phyloP scores from a whole-genome alignment of 1,284 basidiomycete species.

The Coniferiporia sulphurascens region DNA sequence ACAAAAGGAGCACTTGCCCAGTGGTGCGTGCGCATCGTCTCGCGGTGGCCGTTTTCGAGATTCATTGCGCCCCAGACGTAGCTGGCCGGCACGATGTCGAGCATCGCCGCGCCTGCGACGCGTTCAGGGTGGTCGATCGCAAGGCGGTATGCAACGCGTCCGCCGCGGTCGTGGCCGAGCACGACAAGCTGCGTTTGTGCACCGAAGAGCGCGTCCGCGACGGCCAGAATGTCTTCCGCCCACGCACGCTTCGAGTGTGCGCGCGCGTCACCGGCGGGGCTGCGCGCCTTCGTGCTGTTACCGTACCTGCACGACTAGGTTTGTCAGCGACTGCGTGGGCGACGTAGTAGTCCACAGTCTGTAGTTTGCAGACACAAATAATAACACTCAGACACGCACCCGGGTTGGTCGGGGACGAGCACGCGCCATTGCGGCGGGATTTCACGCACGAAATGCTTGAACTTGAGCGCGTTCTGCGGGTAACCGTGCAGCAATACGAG shows the following conservation, averaged over 20 bases:
- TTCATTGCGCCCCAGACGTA: conserved; percentile 25
- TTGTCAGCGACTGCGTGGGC: background rate
- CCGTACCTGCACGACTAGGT: conserved; percentile 21
- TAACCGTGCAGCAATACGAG: conserved; percentile 28
- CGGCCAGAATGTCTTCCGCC: conserved; percentile 23
- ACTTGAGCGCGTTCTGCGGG: conserved; percentile 26
- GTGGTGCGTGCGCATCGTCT: conserved; percentile 24
- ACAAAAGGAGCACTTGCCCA: conserved; percentile 20
- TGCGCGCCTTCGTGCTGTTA: conserved; percentile 19
- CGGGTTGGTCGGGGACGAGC: conserved; percentile 26
- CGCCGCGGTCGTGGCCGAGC: conserved; percentile 28
- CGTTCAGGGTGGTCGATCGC: conserved; percentile 23
- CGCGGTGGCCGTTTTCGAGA: conserved; percentile 18
- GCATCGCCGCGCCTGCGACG: conserved; percentile 23
- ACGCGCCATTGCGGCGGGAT: conserved; percentile 22
- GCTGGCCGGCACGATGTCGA: conserved; percentile 27
- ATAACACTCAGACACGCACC: conserved; percentile 19
- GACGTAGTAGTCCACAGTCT: too few relatives aligned
- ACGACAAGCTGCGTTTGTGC: conserved; percentile 20
- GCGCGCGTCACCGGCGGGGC: conserved; percentile 18
- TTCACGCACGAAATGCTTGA: conserved; percentile 22
- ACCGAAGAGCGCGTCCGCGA: conserved; percentile 20
- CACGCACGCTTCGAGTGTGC: conserved; percentile 26
- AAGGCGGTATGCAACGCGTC: conserved; percentile 25
- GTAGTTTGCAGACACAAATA: background rate